Evolutionary conservation across 352 stramenopile genomes (phyloP).

Genomic region (Aphanomyces invadans): DNA sequence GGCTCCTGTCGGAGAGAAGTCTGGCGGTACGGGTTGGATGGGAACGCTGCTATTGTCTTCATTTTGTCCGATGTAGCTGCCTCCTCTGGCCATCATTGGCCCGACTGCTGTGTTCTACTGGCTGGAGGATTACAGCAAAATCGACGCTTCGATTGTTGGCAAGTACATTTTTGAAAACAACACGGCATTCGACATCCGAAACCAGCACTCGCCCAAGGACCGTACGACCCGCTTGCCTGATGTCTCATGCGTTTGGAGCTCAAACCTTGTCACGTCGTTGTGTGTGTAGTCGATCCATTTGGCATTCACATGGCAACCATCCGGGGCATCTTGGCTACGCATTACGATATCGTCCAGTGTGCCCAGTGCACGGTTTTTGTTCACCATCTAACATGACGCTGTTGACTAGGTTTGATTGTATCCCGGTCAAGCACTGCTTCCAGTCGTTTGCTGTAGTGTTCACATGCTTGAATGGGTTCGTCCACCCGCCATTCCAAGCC

Average conservation of each 20-base stretch:
- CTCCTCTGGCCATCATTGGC: conserved; percentile 87
- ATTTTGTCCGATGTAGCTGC: conserved; percentile 16
- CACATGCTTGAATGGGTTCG: conserved; percentile 26
- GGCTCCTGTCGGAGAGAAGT: conserved; percentile 75
- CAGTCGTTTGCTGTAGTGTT: conserved; percentile 88
- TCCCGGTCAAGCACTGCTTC: conserved; percentile 83
- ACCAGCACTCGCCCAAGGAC: conserved; percentile 6
- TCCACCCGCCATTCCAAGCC: no score
- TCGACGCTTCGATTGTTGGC: conserved; percentile 64
- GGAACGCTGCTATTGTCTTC: neutral
- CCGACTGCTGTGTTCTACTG: conserved; percentile 84
- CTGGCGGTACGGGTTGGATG: conserved; percentile 22
- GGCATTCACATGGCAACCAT: conserved; percentile 35
- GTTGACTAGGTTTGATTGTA: conserved; percentile 51
- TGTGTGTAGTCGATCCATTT: conserved; percentile 15
- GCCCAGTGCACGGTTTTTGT: no score
- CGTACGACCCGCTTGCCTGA: conserved; percentile 14
- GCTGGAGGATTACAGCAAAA: conserved; percentile 84
- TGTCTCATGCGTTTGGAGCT: no score
- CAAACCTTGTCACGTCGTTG: no score
- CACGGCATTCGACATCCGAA: conserved; percentile 64
- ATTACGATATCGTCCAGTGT: conserved; percentile 19
- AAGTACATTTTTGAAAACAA: conserved; percentile 89
- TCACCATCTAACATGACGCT: conserved; percentile 11
- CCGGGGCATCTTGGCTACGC: conserved; percentile 28